A percentile compares a stretch with the other conserved stretches of the same genome.
These are phyloP conservation scores for Dactylellina haptotyla DNA, from an alignment of 2,329 filamentous ascomycete species.

Conservation along the genomic window DNA sequence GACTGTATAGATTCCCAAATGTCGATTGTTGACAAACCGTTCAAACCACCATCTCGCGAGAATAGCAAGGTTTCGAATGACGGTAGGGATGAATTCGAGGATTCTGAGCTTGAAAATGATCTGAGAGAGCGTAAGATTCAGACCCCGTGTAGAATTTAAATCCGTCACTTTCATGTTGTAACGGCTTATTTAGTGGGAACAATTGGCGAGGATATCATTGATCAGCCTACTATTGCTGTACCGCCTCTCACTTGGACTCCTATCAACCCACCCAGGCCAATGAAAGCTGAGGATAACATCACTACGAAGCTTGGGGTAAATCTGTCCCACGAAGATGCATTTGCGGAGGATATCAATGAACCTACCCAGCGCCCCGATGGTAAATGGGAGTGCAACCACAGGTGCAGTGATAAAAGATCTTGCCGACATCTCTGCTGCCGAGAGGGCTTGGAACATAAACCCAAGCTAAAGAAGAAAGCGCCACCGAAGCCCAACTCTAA, in stretches of 20 bases:
- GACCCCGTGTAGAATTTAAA: background rate
- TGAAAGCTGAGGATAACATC: conserved; percentile 3
- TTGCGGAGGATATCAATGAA: conserved; percentile 61
- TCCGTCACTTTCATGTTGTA: too few relatives aligned
- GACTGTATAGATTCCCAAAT: conserved; percentile 20
- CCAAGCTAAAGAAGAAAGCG: conserved; percentile 61
- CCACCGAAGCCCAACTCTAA: conserved; percentile 9
- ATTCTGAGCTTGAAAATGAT: conserved; percentile 34
- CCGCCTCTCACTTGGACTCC: conserved; percentile 24
- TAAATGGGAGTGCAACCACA: conserved; percentile 73
- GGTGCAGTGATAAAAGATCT: conserved; percentile 62
- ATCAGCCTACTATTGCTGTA: background rate
- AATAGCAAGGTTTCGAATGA: background rate
- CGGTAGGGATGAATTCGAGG: conserved; percentile 37
- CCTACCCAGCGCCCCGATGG: conserved; percentile 66
- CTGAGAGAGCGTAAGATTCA: conserved; percentile 32
- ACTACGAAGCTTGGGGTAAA: background rate
- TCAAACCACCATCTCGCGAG: conserved; percentile 34
- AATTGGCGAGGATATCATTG: conserved; percentile 2
- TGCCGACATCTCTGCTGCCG: conserved; percentile 75
- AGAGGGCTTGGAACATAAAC: conserved; percentile 70
- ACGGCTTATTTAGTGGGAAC: conserved; percentile 37
- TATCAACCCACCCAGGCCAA: conserved; percentile 26
- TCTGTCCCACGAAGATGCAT: conserved; percentile 5
- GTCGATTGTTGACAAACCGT: conserved; percentile 41